Evolutionary conservation across 78 protist species (phyloP).

Genomic region (Mastigamoeba balamuthi): DNA sequence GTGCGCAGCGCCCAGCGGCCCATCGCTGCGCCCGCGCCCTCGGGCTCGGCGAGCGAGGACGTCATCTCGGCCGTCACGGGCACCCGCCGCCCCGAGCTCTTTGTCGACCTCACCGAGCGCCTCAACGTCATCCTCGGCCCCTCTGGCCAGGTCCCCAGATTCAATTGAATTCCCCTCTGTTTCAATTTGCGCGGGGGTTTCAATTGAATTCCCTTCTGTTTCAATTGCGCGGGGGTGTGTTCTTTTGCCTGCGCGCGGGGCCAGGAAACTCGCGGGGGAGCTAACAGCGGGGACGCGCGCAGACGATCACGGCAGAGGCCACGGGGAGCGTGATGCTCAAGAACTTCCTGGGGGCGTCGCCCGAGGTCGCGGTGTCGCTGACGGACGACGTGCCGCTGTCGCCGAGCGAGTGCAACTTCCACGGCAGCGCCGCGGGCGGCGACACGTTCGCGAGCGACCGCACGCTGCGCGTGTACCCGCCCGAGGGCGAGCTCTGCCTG

Average conservation of each 20-base stretch:
- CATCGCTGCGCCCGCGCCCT: background rate
- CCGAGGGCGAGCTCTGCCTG: conserved; percentile 30
- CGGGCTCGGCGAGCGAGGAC: too few relatives aligned
- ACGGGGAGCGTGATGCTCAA: background rate
- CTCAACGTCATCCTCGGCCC: conserved; percentile 14
- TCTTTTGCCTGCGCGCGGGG: too few relatives aligned
- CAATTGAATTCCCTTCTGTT: too few relatives aligned
- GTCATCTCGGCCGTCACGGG: too few relatives aligned
- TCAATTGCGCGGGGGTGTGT: too few relatives aligned
- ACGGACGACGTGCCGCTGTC: background rate
- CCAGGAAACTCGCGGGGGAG: too few relatives aligned
- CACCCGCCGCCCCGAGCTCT: too few relatives aligned
- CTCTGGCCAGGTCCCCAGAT: too few relatives aligned
- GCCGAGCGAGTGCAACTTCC: conserved; percentile 41
- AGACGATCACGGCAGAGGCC: background rate
- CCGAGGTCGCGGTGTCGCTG: background rate
- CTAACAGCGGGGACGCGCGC: background rate
- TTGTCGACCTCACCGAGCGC: conserved; percentile 49
- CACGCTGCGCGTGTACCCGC: conserved; percentile 24
- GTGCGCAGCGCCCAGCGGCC: background rate
- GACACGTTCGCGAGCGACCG: conserved; percentile 14
- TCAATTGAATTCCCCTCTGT: too few relatives aligned
- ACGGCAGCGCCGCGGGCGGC: conserved; percentile 17
- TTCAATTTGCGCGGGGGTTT: too few relatives aligned
- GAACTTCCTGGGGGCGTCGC: background rate